These are phyloP conservation scores for Corylus avellana DNA, from an alignment of 306 rosid genomes.

Conservation along the genomic window DNA sequence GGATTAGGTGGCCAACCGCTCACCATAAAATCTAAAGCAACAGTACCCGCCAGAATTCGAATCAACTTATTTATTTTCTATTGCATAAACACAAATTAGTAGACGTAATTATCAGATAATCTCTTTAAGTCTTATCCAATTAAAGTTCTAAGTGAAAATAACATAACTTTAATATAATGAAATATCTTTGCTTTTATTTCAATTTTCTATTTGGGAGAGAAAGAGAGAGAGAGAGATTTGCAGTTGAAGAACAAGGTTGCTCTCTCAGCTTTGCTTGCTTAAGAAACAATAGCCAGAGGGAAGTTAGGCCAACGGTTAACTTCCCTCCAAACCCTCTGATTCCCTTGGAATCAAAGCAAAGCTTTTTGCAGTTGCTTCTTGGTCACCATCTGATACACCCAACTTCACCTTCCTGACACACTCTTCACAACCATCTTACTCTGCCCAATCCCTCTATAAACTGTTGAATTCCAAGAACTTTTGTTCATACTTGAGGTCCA, in stretches of 20 bases:
- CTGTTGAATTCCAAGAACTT: slow-evolving; percentile 14
- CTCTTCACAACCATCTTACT: slow-evolving; percentile 51
- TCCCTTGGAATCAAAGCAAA: slow-evolving; percentile 86
- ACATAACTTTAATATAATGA: slow-evolving; percentile 4
- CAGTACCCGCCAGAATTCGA: slow-evolving; percentile 71
- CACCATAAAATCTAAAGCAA: slow-evolving; percentile 27
- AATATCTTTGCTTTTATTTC: slow-evolving; percentile 6
- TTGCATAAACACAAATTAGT: slow-evolving; percentile 4
- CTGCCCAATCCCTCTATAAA: slow-evolving; percentile 42
- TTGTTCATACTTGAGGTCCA: slow-evolving; percentile 25
- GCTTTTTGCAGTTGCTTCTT: slow-evolving; percentile 53
- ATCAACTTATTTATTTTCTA: slow-evolving; percentile 20
- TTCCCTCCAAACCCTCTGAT: slow-evolving; percentile 67
- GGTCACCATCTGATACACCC: slow-evolving; percentile 79
- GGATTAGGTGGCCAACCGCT: slow-evolving; percentile 77
- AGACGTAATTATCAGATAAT: slow-evolving; percentile 23
- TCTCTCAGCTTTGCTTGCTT: slow-evolving; percentile 55
- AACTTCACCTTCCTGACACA: slow-evolving; percentile 71
- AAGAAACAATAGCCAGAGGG: slow-evolving; percentile 42
- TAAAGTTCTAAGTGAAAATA: slow-evolving; percentile 29
- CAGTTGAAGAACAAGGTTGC: slow-evolving; percentile 45
- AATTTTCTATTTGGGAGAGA: slow-evolving; percentile 19
- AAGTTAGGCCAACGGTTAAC: slow-evolving; percentile 92
- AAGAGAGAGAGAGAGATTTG: slow-evolving; percentile 29
- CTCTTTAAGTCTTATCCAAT: slow-evolving; percentile 46